Percentiles rank a stretch among this genome's conserved stretches.
Evolutionary conservation across 2,329 filamentous ascomycete genomes (phyloP).

Genomic region (Exophiala sideris): DNA sequence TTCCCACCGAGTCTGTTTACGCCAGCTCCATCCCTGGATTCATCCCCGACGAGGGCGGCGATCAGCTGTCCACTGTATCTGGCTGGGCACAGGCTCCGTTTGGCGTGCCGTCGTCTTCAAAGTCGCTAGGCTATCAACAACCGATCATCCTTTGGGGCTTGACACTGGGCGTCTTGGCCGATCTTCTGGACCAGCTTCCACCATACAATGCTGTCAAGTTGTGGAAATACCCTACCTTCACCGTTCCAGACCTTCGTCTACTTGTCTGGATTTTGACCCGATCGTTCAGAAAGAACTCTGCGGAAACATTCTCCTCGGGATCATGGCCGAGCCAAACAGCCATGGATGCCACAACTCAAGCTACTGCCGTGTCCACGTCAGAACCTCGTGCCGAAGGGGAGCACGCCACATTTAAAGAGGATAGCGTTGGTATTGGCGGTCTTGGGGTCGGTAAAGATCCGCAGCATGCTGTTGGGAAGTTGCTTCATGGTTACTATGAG

Average conservation of each 20-base stretch:
- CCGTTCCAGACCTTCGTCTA: slow-evolving; percentile 58
- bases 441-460: slow-evolving; percentile 36
- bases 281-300: slow-evolving; percentile 53
- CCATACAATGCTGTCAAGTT: slow-evolving; percentile 59
- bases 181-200: slow-evolving; percentile 66
- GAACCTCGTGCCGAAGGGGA: slow-evolving; percentile 10
- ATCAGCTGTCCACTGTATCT: slow-evolving; percentile 26
- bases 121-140: slow-evolving; percentile 32
- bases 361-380: slow-evolving; percentile 16
- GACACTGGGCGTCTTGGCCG: slow-evolving; percentile 63
- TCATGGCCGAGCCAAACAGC: slow-evolving; percentile 35
- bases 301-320: slow-evolving; percentile 34
- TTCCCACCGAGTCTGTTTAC: slow-evolving; percentile 60
- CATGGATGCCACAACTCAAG: slow-evolving; percentile 31
- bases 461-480: slow-evolving; percentile 39
- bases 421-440: slow-evolving; percentile 39
- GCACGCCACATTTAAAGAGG: slow-evolving; percentile 29
- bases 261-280: slow-evolving; percentile 60
- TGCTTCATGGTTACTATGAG: slow-evolving; percentile 45
- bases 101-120: slow-evolving; percentile 23
- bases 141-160: slow-evolving; percentile 66
- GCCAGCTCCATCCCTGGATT: slow-evolving; percentile 54
- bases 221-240: slow-evolving; percentile 68
- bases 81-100: slow-evolving; percentile 25
- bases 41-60: slow-evolving; percentile 36